Evolutionary conservation across 1,139 yeast genomes (phyloP).

Genomic region (Kodamaea anthophila): DNA sequence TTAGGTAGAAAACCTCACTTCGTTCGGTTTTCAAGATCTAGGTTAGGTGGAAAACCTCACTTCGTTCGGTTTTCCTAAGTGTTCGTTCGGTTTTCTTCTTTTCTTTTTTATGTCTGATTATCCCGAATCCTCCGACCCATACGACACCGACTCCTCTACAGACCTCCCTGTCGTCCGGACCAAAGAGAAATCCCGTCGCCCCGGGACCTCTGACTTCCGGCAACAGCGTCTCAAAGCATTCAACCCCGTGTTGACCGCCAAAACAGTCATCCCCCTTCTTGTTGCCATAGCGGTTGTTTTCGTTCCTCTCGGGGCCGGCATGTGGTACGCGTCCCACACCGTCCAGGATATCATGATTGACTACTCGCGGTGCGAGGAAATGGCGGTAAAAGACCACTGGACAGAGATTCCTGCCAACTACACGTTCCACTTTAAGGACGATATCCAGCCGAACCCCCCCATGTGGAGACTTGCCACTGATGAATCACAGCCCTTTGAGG

Average conservation of each 20-base stretch:
- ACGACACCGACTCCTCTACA: conserved; percentile 30
- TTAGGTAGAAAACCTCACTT: too few relatives aligned
- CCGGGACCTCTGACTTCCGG: conserved; percentile 57
- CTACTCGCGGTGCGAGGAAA: conserved; percentile 64
- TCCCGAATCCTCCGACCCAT: conserved; percentile 19
- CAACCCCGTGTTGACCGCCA: conserved; percentile 84
- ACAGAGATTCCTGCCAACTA: conserved; percentile 57
- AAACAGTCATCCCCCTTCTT: conserved; percentile 78
- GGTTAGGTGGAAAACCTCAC: too few relatives aligned
- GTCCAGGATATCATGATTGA: conserved; percentile 79
- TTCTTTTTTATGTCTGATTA: conserved; percentile 1
- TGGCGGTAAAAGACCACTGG: conserved; percentile 51
- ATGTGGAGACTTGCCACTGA: conserved; percentile 59
- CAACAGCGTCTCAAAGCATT: conserved; percentile 55
- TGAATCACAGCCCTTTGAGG: conserved; percentile 44
- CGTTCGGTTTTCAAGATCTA: too few relatives aligned
- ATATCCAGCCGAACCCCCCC: conserved; percentile 2
- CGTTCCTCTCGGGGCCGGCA: conserved; percentile 87
- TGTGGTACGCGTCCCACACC: conserved; percentile 72
- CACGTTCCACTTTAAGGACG: conserved; percentile 43
- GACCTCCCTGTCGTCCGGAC: conserved; percentile 14
- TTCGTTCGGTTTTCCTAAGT: neutral
- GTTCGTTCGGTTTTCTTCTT: neutral
- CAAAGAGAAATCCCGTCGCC: conserved; percentile 44
- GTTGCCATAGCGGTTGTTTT: conserved; percentile 72